Evolutionary conservation across 2,329 filamentous ascomycete species (phyloP), one percentile per base, ranked within the genome.

Genomic region (Coniella vitis): DNA sequence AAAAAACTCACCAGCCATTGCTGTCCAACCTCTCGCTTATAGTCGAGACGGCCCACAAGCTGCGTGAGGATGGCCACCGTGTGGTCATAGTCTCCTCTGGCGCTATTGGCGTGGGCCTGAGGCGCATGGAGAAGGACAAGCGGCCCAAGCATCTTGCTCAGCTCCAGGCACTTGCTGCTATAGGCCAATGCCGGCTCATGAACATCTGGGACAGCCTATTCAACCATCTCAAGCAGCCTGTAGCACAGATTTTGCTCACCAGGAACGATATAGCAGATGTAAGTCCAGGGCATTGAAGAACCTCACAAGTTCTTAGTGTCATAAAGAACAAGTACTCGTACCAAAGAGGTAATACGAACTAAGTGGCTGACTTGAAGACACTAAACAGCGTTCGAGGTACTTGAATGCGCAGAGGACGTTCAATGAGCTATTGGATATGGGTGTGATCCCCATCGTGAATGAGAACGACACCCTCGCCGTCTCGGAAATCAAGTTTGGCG

Each of bases 401-500:
- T 78, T 90, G 55, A 98, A 98, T 70, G 93, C 93, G 0, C 90
- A 96, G 68, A 96, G 95, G 63, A 97, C 93, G 0, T 87, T 98
- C 64, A 79, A 82, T 45, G 89, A 95, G 66, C 76, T 97, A 40
- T 72, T 98, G 16, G 84, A 90, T 60, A 93, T 96, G 85, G 90
- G 90, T 2, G 91, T 97, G 21, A 94, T 98, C 55, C 93, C 93
- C 9, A 96, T 98, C 60, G 93, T 98, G 55, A 98, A 98, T 61
- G 93, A 98, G 69, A 98, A 98, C 67, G 93, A 98, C 66, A 98
- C 93, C 3, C 72, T 98, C 47, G 89, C 90, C 20, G 93, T 98
- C 56, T 87, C 91, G 38, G 93, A 98, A 76, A 98, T 98, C 71
- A 97, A 97, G 73, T 98, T 98, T 63, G 93, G 93, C 57, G 93